A percentile compares a stretch with the other conserved stretches of the same genome.
Conservation (phyloP, 305 asterid genomes). For the Fraxinus angustifolia region DNA sequence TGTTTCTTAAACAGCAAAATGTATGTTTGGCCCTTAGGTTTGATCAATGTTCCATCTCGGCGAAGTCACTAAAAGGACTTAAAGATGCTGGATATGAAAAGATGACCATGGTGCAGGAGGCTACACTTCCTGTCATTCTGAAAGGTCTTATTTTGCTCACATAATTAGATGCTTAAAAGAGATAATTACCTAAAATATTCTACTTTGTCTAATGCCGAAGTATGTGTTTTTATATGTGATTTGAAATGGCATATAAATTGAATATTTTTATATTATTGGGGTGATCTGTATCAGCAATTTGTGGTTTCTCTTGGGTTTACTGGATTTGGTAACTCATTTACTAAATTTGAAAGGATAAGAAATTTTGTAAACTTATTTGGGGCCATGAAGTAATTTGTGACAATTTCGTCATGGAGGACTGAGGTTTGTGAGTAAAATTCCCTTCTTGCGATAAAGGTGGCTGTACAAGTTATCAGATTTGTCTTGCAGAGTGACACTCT, state of each 20-base stretch:
- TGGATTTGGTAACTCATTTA: neutral
- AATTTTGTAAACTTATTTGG: neutral
- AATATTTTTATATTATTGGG: neutral
- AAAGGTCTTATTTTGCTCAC: conserved; percentile 48
- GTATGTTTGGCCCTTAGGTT: conserved; percentile 48
- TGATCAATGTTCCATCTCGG: conserved; percentile 71
- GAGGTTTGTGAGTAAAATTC: neutral
- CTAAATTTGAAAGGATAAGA: neutral
- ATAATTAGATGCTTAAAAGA: neutral
- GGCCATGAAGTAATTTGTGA: neutral
- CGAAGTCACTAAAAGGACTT: conserved; percentile 72
- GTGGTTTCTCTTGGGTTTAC: conserved; percentile 9
- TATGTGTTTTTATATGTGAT: neutral
- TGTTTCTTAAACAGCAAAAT: neutral
- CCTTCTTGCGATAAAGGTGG: neutral
- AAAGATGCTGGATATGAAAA: conserved; percentile 87
- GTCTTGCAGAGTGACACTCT: neutral
- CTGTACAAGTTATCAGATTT: neutral
- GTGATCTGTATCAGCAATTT: neutral
- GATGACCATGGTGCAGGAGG: conserved; percentile 95
- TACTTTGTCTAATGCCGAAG: neutral
- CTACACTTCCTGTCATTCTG: conserved; percentile 80
- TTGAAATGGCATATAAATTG: neutral
- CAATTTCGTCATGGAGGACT: neutral
- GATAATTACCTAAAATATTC: neutral